A percentile compares a stretch with the other conserved stretches of the same genome.
Evolutionary conservation across 2,329 filamentous ascomycete species (phyloP).

Genomic region (Xylaria arbuscula): DNA sequence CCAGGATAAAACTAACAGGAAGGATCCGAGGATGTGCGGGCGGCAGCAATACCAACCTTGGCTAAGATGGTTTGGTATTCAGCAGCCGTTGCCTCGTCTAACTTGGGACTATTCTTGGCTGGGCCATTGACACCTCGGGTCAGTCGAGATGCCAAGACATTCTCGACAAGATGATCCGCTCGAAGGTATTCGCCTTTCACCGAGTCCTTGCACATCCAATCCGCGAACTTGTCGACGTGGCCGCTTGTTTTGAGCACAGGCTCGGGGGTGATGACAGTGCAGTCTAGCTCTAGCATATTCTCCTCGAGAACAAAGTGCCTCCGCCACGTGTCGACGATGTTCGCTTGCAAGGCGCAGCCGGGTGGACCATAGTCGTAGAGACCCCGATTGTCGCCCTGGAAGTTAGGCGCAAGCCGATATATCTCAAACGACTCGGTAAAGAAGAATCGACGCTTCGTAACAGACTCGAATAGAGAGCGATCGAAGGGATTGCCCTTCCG

Average conservation of each 20-base stretch:
- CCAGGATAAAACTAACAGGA: not conserved
- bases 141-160: conserved; percentile 77
- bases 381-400: conserved; percentile 56
- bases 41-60: conserved; percentile 53
- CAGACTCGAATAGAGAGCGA: conserved; percentile 69
- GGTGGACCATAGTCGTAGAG: conserved; percentile 95
- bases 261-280: conserved; percentile 88
- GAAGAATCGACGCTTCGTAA: conserved; percentile 63
- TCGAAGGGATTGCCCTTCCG: conserved; percentile 72
- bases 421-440: conserved; percentile 33
- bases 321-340: conserved; percentile 88
- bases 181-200: conserved; percentile 96
- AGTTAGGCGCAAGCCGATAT: conserved; percentile 30
- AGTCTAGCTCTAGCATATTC: conserved; percentile 95
- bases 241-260: conserved; percentile 87
- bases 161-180: conserved; percentile 95
- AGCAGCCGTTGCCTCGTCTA: conserved; percentile 70
- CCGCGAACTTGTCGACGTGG: conserved; percentile 97
- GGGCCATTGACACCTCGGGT: conserved; percentile 69
- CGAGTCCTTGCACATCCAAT: conserved; percentile 99
- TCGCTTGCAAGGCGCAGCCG: conserved; percentile 85
- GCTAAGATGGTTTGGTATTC: conserved; percentile 75
- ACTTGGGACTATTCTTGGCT: conserved; percentile 64
- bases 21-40: too few species aligned
- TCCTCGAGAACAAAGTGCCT: conserved; percentile 95